phyloP scores from a whole-genome alignment of 2,329 filamentous ascomycete genomes.

The Alternaria ventricosa region DNA sequence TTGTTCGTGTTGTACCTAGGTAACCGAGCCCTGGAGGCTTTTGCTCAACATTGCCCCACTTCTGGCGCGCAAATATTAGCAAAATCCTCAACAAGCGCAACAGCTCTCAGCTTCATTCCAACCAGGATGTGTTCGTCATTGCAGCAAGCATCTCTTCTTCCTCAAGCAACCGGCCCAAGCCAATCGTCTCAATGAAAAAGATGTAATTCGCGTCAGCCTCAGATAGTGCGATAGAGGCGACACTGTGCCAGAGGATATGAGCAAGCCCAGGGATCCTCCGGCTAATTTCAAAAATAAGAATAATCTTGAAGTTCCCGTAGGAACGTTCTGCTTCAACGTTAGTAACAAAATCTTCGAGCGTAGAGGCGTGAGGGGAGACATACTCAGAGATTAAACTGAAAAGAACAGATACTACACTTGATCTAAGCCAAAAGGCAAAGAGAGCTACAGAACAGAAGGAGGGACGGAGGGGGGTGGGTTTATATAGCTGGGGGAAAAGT shows the following conservation, averaged over 20 bases:
- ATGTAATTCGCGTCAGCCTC: neutral
- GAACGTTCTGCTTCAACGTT: neutral
- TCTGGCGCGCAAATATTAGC: neutral
- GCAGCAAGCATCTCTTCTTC: constrained; percentile 20
- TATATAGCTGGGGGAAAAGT: constrained; percentile 1
- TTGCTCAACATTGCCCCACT: neutral
- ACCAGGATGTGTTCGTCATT: neutral
- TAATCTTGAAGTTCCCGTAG: constrained; percentile 11
- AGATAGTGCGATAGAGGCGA: neutral
- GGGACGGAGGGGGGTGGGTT: neutral
- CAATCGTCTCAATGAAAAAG: constrained; percentile 2
- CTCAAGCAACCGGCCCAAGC: constrained; percentile 22
- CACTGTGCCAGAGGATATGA: constrained; percentile 1
- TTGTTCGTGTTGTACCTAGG: no score
- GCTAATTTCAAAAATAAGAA: constrained; percentile 4
- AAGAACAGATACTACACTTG: constrained; percentile 79
- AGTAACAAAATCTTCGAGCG: neutral
- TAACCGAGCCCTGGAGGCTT: no score
- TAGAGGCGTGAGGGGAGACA: constrained; percentile 60
- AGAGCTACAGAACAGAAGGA: constrained; percentile 12
- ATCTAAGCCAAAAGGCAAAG: constrained; percentile 26
- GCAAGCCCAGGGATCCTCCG: neutral
- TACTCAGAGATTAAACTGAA: constrained; percentile 70
- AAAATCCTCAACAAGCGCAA: neutral
- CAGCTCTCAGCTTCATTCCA: neutral